A percentile compares a stretch with the other conserved stretches of the same genome.
phyloP scores from a whole-genome alignment of 345 rosid genomes.

The Salix caprea region DNA sequence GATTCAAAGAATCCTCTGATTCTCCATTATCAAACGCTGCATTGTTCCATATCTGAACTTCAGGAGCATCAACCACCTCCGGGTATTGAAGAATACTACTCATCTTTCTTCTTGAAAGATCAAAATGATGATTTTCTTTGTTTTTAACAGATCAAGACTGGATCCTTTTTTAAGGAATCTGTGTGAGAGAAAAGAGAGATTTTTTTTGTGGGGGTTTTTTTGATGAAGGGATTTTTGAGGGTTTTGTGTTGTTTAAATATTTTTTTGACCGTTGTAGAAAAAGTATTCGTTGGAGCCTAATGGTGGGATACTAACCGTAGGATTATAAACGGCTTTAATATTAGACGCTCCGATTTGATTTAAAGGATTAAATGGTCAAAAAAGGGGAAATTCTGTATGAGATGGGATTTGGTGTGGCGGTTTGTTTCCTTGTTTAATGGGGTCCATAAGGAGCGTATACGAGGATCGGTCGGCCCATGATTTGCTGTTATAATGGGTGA shows the following conservation, averaged over 20 bases:
- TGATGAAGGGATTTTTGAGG: background rate
- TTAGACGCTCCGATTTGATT: conserved; percentile 67
- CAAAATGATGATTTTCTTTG: background rate
- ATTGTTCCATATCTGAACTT: conserved; percentile 85
- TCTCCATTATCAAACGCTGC: conserved; percentile 80
- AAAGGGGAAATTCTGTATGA: background rate
- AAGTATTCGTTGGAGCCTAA: conserved; percentile 51
- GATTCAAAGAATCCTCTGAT: conserved; percentile 36
- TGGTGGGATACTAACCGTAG: conserved; percentile 35
- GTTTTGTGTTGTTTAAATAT: background rate
- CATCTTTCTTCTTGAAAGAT: conserved; percentile 32
- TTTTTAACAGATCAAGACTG: background rate
- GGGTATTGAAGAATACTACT: conserved; percentile 42
- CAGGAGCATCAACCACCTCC: conserved; percentile 38
- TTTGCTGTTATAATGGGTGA: no score
- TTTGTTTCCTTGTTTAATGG: background rate
- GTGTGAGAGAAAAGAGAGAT: background rate
- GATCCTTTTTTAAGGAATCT: background rate
- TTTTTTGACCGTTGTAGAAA: conserved; percentile 66
- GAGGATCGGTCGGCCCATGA: background rate
- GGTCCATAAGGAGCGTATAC: background rate
- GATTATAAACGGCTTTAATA: conserved; percentile 33
- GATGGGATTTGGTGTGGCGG: background rate
- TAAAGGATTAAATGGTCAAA: conserved; percentile 15
- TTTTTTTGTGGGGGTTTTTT: background rate